Evolutionary conservation across 2,329 filamentous ascomycete species (phyloP), one percentile per base, ranked within the genome.

Genomic region (Talaromyces amestolkiae): DNA sequence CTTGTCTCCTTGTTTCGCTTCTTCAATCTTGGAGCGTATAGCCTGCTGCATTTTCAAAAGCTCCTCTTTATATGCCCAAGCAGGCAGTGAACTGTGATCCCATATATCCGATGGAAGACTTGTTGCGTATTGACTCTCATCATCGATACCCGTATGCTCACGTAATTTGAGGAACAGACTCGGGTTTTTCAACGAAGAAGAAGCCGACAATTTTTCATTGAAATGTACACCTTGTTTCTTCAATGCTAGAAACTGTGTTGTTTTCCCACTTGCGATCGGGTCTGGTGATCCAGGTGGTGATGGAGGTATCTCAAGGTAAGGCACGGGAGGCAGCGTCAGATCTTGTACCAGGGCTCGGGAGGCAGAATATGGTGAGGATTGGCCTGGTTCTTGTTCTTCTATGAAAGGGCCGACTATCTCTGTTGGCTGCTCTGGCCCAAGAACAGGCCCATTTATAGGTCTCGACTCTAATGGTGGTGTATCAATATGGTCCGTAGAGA

Each of bases 191-290:
- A 89, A 78, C 1, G 85, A 84, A 2, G 84, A 79, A 3, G 86
- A 87, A 43, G 76, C 78, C 61, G 85, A 82, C 15, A 89, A 76
- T 63, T 87, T 85, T 68, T 85, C 80, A 69, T 89, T 89, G 78
- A 89, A 89, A 73, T 89, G 87, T 24, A 86, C 78, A 2, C 85
- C 85, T 72, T 87, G 83, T 70, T 84, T 84, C 73, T 89, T 89
- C 41, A 89, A 76, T 24, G 83, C 81, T 3, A 89, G 80, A 67
- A 89, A 89, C 68, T 84, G 84, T 58, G 80, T 78, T 71, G 89
- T 85, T 70, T 88, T 88, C 67, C 82, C 81, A 19, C 84, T 86
- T 2, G 82, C 70, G 5, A 72, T 74, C 31, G 77, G 74, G 58
- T 79, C 70, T 5, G 80, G 79, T 45, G 79, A 81, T 33, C 79